These are phyloP conservation scores for Graphilbum fragrans DNA, from an alignment of 2,329 filamentous ascomycete species.

Conservation along the genomic window DNA sequence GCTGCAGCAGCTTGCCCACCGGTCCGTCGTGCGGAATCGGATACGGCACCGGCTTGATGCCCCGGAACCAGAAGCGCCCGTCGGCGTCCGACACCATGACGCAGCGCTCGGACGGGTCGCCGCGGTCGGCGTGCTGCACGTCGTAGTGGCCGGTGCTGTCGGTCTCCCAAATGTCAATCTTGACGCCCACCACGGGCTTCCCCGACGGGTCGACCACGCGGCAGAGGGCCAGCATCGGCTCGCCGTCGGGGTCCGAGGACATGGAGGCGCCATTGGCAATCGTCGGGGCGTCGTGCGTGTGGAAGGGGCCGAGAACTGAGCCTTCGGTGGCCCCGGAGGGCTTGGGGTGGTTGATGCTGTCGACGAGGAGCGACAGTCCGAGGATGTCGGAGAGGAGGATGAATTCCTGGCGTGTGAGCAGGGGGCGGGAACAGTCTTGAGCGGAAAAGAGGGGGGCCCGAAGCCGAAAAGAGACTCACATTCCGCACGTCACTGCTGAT, in stretches of 20 bases:
- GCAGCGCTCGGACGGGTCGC: constrained; percentile 58
- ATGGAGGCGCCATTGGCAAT: constrained; percentile 47
- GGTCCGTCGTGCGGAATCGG: constrained; percentile 77
- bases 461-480: constrained; percentile 26
- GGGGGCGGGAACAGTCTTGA: background rate
- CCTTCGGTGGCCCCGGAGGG: constrained; percentile 59
- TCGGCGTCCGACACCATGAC: constrained; percentile 52
- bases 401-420: constrained; percentile 39
- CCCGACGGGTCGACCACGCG: constrained; percentile 54
- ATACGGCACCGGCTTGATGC: constrained; percentile 75
- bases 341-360: constrained; percentile 76
- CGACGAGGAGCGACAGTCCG: constrained; percentile 67
- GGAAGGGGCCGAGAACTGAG: constrained; percentile 71
- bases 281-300: constrained; percentile 61
- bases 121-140: constrained; percentile 57
- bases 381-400: constrained; percentile 73
- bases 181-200: constrained; percentile 50
- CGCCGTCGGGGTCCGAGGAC: constrained; percentile 55
- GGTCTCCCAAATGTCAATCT: constrained; percentile 77
- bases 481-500: constrained; percentile 64
- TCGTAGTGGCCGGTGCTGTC: constrained; percentile 73
- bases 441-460: background rate
- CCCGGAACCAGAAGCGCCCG: constrained; percentile 75
- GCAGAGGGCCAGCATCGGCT: constrained; percentile 62
- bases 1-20: constrained; percentile 57